Evolutionary conservation across 2,329 filamentous ascomycete species (phyloP).

Genomic region (Colletotrichum kahawae): DNA sequence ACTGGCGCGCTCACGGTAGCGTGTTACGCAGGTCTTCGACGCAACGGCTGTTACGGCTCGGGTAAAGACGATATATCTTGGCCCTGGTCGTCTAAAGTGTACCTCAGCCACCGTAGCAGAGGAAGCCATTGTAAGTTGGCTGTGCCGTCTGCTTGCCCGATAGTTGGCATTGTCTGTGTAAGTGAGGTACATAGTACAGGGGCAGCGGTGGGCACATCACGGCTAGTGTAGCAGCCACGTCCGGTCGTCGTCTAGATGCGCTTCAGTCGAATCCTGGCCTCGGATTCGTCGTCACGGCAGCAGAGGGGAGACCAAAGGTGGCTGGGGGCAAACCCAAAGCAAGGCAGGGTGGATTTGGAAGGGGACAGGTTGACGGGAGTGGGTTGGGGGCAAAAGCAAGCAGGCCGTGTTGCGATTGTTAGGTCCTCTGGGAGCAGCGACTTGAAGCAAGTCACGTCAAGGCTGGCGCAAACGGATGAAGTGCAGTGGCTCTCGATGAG

Average conservation of each 20-base stretch:
- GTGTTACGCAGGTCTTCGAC: not conserved
- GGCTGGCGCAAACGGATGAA: slow-evolving; percentile 1
- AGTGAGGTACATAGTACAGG: not conserved
- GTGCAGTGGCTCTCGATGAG: not conserved
- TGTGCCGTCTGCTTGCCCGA: not conserved
- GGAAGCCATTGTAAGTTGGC: not conserved
- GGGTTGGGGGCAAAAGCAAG: not conserved
- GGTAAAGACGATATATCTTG: not conserved
- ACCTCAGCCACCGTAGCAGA: not conserved
- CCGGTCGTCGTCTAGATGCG: not conserved
- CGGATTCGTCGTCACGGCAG: not conserved
- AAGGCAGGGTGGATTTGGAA: not conserved
- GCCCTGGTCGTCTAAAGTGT: not conserved
- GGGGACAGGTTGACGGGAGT: not conserved
- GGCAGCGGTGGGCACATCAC: not conserved
- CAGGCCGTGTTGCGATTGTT: not conserved
- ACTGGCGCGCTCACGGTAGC: not conserved
- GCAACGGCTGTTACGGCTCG: slow-evolving; percentile 1
- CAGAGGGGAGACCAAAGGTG: not conserved
- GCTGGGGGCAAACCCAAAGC: not conserved
- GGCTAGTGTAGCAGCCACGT: not conserved
- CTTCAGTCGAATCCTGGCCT: not conserved
- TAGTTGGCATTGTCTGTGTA: not conserved
- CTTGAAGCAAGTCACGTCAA: slow-evolving; percentile 3
- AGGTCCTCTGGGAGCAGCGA: not conserved